Conservation (phyloP, 2,329 filamentous ascomycete genomes). For the Chrysoporthe deuterocubensis region DNA sequence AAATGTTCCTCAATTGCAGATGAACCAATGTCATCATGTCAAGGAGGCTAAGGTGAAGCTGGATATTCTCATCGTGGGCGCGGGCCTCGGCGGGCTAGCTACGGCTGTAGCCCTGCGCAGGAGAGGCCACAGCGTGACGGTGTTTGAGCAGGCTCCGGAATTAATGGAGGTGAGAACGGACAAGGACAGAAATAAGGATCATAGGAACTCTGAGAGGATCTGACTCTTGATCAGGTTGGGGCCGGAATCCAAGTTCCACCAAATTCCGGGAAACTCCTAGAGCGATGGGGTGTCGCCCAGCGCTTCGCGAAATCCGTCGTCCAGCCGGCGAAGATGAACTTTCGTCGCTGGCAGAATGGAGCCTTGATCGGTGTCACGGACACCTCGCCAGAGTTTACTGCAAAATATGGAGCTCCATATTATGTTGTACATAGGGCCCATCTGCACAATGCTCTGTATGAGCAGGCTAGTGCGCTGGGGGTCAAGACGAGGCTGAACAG, state of each 20-base stretch:
- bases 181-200: not conserved
- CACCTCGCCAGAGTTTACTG: constrained; percentile 36
- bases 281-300: constrained; percentile 38
- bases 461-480: constrained; percentile 35
- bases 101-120: constrained; percentile 43
- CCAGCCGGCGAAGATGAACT: constrained; percentile 38
- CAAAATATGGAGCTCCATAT: constrained; percentile 37
- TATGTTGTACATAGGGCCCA: constrained; percentile 41
- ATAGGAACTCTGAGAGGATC: not conserved
- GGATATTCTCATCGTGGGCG: constrained; percentile 42
- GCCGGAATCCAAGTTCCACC: constrained; percentile 47
- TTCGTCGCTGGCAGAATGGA: constrained; percentile 42
- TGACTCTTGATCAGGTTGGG: constrained; percentile 33
- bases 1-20: too few relatives aligned
- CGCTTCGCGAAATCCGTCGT: constrained; percentile 36
- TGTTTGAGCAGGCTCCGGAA: constrained; percentile 44
- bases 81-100: constrained; percentile 47
- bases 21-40: not conserved
- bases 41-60: constrained; percentile 26
- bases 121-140: constrained; percentile 42
- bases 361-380: constrained; percentile 40
- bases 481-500: constrained; percentile 32
- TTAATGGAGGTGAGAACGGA: constrained; percentile 44
- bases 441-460: constrained; percentile 37
- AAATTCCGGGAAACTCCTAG: constrained; percentile 40